A percentile compares a stretch with the other conserved stretches of the same genome.
Conservation (phyloP, 2,329 filamentous ascomycete species). For the Pseudogymnoascus sp. region DNA sequence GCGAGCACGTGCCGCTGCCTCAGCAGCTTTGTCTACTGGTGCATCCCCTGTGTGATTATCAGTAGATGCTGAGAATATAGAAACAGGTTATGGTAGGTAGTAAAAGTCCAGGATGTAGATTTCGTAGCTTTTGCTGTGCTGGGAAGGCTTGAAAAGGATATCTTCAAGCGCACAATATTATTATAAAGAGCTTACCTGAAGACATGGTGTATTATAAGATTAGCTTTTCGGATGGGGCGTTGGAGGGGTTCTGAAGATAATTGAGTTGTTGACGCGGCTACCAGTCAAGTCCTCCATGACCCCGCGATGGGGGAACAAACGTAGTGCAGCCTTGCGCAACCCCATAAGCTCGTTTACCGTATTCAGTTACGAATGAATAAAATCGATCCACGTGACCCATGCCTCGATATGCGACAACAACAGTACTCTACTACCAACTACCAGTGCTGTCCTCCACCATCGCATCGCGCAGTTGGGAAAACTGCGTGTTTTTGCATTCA, state of each 20-base stretch:
- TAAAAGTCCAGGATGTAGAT: neutral
- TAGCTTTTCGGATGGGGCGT: neutral
- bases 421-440: too few species aligned
- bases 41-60: neutral
- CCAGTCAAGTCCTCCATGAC: neutral
- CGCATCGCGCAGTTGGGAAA: neutral
- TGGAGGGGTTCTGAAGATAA: neutral
- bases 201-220: neutral
- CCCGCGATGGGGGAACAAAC: neutral
- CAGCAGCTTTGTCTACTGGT: slow-evolving; percentile 43
- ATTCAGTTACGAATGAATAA: neutral
- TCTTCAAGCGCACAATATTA: neutral
- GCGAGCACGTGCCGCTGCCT: slow-evolving; percentile 54
- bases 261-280: neutral
- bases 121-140: neutral
- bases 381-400: neutral
- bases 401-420: neutral
- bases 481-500: neutral
- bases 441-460: neutral
- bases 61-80: neutral
- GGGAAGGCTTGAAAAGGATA: neutral
- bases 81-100: neutral
- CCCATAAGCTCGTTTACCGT: neutral
- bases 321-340: neutral
- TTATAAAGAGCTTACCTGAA: neutral